phyloP scores from a whole-genome alignment of 2,329 filamentous ascomycete genomes.

The Pseudogymnoascus sp. region DNA sequence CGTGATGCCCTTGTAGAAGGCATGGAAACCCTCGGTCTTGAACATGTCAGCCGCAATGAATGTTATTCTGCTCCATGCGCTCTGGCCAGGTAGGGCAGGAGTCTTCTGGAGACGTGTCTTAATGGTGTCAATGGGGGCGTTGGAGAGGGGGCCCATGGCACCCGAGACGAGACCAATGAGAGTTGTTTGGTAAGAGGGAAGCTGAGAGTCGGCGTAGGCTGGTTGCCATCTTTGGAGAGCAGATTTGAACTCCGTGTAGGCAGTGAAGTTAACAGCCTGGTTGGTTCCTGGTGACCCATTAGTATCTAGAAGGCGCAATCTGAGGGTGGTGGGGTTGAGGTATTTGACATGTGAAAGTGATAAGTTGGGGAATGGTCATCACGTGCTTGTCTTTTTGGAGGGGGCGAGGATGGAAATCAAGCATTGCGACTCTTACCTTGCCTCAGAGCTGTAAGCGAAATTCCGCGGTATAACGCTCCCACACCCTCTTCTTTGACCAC shows the following conservation, averaged over 20 bases:
- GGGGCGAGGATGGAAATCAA: slow-evolving; percentile 2
- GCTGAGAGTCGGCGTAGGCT: slow-evolving; percentile 50
- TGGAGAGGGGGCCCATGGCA: slow-evolving; percentile 91
- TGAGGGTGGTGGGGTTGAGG: background rate
- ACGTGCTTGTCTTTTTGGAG: background rate
- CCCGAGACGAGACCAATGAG: slow-evolving; percentile 78
- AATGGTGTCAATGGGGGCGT: slow-evolving; percentile 97
- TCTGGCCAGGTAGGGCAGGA: slow-evolving; percentile 71
- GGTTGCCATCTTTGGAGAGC: slow-evolving; percentile 65
- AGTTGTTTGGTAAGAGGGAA: slow-evolving; percentile 86
- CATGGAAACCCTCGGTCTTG: slow-evolving; percentile 85
- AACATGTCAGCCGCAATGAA: slow-evolving; percentile 77
- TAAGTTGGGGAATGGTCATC: slow-evolving; percentile 8
- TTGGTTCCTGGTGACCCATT: slow-evolving; percentile 43
- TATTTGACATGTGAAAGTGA: slow-evolving; percentile 12
- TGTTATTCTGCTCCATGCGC: slow-evolving; percentile 68
- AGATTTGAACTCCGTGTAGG: slow-evolving; percentile 89
- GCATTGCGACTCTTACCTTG: slow-evolving; percentile 53
- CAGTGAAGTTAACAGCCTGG: slow-evolving; percentile 98
- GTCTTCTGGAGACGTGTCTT: slow-evolving; percentile 94
- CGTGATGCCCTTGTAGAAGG: slow-evolving; percentile 99
- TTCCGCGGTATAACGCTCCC: slow-evolving; percentile 82
- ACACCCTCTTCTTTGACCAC: slow-evolving; percentile 86
- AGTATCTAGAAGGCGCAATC: background rate
- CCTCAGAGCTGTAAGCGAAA: slow-evolving; percentile 82